Evolutionary conservation across 176 grass and related monocot genomes (phyloP).

Genomic region (Ananas comosus): DNA sequence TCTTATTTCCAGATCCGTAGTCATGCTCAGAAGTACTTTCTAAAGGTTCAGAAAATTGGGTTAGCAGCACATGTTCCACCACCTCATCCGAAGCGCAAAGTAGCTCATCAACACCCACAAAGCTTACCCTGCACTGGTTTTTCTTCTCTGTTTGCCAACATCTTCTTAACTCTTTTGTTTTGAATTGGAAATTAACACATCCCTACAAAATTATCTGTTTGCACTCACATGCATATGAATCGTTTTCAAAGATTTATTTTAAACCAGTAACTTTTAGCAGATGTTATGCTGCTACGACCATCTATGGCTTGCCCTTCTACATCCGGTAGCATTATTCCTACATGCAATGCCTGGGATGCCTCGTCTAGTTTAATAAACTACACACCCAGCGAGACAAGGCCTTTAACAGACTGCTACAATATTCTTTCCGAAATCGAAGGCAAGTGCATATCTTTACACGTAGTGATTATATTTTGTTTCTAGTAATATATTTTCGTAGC

Average conservation of each 20-base stretch:
- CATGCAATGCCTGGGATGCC: constrained; percentile 25
- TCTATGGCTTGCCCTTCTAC: constrained; percentile 18
- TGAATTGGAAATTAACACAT: neutral
- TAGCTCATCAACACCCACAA: constrained; percentile 19
- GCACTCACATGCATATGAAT: no score
- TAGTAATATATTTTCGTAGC: neutral
- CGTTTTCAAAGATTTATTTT: neutral
- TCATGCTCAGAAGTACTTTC: constrained; percentile 93
- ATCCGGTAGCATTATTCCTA: constrained; percentile 3
- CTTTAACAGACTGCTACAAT: constrained; percentile 15
- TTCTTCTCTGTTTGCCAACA: neutral
- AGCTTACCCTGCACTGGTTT: constrained; percentile 7
- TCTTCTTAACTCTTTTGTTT: neutral
- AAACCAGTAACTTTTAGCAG: constrained; percentile 11
- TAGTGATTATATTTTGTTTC: neutral
- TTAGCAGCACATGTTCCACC: constrained; percentile 57
- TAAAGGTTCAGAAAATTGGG: constrained; percentile 80
- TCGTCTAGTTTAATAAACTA: constrained; percentile 20
- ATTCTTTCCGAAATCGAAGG: constrained; percentile 16
- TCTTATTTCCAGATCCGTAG: constrained; percentile 63
- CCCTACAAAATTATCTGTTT: neutral
- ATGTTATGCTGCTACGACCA: constrained; percentile 17
- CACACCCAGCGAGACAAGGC: constrained; percentile 7
- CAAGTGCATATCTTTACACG: constrained; percentile 12
- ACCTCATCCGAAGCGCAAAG: constrained; percentile 46